These are phyloP conservation scores for Misopates orontium DNA, from an alignment of 257 asterid genomes.

Conservation along the genomic window DNA sequence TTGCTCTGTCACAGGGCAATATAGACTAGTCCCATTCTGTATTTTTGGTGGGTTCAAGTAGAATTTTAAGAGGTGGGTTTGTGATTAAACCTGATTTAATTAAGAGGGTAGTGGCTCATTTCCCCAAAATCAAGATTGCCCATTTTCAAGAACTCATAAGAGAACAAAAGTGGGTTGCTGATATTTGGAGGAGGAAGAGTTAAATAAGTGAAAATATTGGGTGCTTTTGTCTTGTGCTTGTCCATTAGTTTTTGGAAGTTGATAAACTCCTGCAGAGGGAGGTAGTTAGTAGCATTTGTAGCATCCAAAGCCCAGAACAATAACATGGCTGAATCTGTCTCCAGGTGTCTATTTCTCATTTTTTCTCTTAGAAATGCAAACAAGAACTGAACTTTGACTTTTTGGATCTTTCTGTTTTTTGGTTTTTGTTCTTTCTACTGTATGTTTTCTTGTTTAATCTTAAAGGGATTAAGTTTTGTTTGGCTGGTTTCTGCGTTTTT, in stretches of 20 bases:
- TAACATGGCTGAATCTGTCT: constrained; percentile 31
- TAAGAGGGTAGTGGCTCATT: neutral
- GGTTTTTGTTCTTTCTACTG: too few species aligned
- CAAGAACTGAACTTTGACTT: too few species aligned
- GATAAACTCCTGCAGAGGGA: neutral
- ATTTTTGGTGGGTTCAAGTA: constrained; percentile 21
- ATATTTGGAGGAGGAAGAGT: constrained; percentile 21
- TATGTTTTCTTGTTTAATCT: constrained; percentile 17
- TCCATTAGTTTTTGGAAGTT: too few species aligned
- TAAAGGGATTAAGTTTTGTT: constrained; percentile 8
- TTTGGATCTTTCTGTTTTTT: neutral
- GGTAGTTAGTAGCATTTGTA: too few species aligned
- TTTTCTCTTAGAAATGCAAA: too few species aligned
- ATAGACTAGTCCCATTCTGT: neutral
- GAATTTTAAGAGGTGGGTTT: constrained; percentile 21
- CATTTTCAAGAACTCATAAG: constrained; percentile 30
- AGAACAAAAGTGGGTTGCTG: constrained; percentile 24
- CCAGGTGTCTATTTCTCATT: constrained; percentile 9
- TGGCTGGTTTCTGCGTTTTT: neutral
- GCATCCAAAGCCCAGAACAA: too few species aligned
- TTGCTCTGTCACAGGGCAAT: too few species aligned
- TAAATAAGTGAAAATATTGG: neutral
- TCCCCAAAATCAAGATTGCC: constrained; percentile 14
- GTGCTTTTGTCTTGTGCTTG: neutral
- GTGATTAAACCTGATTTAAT: constrained; percentile 24